phyloP scores from a whole-genome alignment of 306 rosid genomes.

The Dryas octopetala region DNA sequence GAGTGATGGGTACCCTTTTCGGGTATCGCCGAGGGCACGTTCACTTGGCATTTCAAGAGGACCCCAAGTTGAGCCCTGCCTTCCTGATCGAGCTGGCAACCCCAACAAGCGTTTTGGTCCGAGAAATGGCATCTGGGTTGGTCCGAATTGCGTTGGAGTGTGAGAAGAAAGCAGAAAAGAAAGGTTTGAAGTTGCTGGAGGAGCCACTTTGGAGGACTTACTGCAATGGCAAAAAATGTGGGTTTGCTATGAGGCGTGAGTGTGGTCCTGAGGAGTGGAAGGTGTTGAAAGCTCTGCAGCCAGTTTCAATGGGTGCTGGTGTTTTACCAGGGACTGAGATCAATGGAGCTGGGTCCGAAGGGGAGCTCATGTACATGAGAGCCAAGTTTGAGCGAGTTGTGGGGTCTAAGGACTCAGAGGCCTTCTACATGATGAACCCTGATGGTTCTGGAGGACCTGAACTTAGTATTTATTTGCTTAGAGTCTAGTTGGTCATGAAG shows the following conservation, averaged over 20 bases:
- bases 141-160: slow-evolving; percentile 81
- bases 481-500: slow-evolving; percentile 43
- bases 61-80: slow-evolving; percentile 47
- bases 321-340: slow-evolving; percentile 52
- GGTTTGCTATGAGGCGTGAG: slow-evolving; percentile 51
- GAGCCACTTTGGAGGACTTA: slow-evolving; percentile 72
- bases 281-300: slow-evolving; percentile 73
- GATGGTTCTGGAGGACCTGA: slow-evolving; percentile 82
- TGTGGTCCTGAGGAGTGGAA: slow-evolving; percentile 75
- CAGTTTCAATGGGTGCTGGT: slow-evolving; percentile 87
- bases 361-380: slow-evolving; percentile 92
- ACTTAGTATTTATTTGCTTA: slow-evolving; percentile 76
- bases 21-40: slow-evolving; percentile 82
- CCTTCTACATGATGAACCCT: slow-evolving; percentile 83
- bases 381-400: slow-evolving; percentile 83
- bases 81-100: slow-evolving; percentile 69
- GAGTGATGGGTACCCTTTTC: slow-evolving; percentile 74
- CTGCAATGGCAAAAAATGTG: slow-evolving; percentile 84
- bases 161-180: slow-evolving; percentile 45
- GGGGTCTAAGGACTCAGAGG: slow-evolving; percentile 86
- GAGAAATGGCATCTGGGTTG: slow-evolving; percentile 88
- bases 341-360: slow-evolving; percentile 48
- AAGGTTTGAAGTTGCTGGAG: slow-evolving; percentile 37
- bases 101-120: slow-evolving; percentile 66
- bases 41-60: slow-evolving; percentile 68